Evolutionary conservation across 1,284 basidiomycete genomes (phyloP).

Genomic region (Limonomyces culmigenus): DNA sequence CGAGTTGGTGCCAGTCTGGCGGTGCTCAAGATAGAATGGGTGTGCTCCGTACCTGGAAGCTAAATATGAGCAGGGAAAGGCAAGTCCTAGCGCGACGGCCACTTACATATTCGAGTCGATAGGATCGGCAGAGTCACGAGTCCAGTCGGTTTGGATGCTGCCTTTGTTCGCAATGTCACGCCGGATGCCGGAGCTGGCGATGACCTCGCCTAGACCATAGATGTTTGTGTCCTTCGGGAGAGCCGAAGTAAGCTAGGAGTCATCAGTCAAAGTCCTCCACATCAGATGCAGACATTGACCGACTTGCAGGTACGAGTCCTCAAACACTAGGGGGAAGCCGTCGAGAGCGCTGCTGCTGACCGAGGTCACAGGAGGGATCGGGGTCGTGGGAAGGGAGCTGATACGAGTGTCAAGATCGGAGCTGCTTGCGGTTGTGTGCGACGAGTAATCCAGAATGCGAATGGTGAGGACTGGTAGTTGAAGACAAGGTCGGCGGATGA

Average conservation of each 20-base stretch:
- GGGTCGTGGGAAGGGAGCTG: constrained; percentile 33
- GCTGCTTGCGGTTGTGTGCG: constrained; percentile 33
- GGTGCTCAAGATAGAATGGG: constrained; percentile 54
- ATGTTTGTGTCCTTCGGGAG: constrained; percentile 46
- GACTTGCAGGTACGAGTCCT: constrained; percentile 56
- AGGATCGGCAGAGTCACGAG: constrained; percentile 49
- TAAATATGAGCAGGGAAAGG: not conserved
- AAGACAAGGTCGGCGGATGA: constrained; percentile 42
- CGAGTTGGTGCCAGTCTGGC: constrained; percentile 41
- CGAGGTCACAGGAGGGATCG: constrained; percentile 25
- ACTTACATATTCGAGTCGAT: constrained; percentile 40
- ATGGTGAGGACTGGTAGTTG: constrained; percentile 47
- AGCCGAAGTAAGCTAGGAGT: not conserved
- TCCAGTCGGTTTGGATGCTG: constrained; percentile 58
- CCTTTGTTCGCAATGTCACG: constrained; percentile 26
- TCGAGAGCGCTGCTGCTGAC: constrained; percentile 35
- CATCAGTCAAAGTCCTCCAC: not conserved
- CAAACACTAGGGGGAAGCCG: constrained; percentile 55
- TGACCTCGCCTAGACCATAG: constrained; percentile 67
- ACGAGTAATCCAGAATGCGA: constrained; percentile 67
- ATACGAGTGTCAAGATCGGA: constrained; percentile 64
- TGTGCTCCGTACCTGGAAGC: constrained; percentile 52
- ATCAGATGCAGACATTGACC: no score
- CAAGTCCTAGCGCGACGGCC: constrained; percentile 4
- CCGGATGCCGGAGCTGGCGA: constrained; percentile 46